These are phyloP conservation scores for Globisporangium cederbergense DNA, from an alignment of 352 stramenopile species.

Conservation along the genomic window DNA sequence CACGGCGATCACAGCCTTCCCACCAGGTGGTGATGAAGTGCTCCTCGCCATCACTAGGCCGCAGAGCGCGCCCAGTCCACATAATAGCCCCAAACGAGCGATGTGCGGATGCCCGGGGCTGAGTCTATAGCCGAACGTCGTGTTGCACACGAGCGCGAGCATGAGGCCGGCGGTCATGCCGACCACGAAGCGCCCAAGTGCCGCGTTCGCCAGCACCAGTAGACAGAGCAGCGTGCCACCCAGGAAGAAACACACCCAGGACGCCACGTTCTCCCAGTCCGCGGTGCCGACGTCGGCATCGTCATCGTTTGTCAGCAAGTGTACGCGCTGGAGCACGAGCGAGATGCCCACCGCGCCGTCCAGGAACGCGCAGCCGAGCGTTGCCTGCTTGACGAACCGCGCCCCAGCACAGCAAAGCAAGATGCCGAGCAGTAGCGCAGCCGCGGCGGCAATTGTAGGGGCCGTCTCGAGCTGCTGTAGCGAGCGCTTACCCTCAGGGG, in stretches of 20 bases:
- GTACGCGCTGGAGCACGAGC: constrained; percentile 14
- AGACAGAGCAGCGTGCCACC: constrained; percentile 26
- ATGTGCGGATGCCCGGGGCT: constrained; percentile 15
- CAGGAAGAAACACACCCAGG: constrained; percentile 41
- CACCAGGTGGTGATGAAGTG: not conserved
- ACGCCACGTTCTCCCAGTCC: constrained; percentile 25
- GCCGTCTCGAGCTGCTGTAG: constrained; percentile 21
- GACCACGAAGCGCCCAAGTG: constrained; percentile 23
- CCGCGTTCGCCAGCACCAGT: constrained; percentile 21
- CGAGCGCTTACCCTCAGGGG: constrained; percentile 14
- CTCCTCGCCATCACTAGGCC: constrained; percentile 8
- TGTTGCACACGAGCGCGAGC: constrained; percentile 29
- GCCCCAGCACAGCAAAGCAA: constrained; percentile 18
- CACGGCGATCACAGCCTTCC: constrained; percentile 19
- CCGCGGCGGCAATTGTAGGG: constrained; percentile 15
- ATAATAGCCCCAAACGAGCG: not conserved
- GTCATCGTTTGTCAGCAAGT: constrained; percentile 1
- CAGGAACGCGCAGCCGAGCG: constrained; percentile 24
- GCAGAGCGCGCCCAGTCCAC: not conserved
- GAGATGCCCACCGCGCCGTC: constrained; percentile 22
- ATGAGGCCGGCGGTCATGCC: constrained; percentile 32
- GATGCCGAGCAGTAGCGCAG: constrained; percentile 16
- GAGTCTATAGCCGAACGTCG: constrained; percentile 29
- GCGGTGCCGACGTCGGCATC: not conserved
- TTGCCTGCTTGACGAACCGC: constrained; percentile 14